Conservation (phyloP, 305 asterid species). For the Plantago rigida region DNA sequence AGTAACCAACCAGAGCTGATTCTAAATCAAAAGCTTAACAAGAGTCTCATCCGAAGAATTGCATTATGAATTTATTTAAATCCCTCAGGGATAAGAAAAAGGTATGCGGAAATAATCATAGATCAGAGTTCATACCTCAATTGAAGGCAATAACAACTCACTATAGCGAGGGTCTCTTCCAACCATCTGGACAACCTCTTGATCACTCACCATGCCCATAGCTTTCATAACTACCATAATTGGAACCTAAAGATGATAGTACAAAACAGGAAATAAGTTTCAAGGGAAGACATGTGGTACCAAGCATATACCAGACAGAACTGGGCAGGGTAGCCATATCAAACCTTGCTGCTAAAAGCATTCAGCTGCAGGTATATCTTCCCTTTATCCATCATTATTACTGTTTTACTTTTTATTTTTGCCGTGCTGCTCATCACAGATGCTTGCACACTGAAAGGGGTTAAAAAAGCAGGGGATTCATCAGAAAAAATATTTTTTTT, state of each 20-base stretch:
- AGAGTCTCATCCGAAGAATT: constrained; percentile 6
- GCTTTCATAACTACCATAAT: constrained; percentile 87
- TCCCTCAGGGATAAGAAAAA: constrained; percentile 12
- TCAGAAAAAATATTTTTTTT: too few relatives aligned
- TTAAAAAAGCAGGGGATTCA: constrained; percentile 16
- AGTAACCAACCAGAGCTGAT: constrained; percentile 12
- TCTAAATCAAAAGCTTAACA: constrained; percentile 12
- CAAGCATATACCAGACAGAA: constrained; percentile 5
- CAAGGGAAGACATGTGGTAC: constrained; percentile 2
- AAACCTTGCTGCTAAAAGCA: constrained; percentile 62
- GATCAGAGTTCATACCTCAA: constrained; percentile 48
- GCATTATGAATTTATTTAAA: not conserved
- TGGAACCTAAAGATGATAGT: constrained; percentile 54
- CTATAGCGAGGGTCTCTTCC: constrained; percentile 93
- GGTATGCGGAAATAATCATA: constrained; percentile 11
- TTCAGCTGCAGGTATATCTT: constrained; percentile 65
- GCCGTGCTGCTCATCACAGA: constrained; percentile 83
- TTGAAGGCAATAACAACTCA: constrained; percentile 79
- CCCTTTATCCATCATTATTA: constrained; percentile 81
- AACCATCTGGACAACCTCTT: constrained; percentile 94
- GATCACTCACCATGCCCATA: constrained; percentile 97
- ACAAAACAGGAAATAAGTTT: constrained; percentile 13
- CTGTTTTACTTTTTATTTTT: constrained; percentile 60
- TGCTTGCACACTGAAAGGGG: constrained; percentile 79
- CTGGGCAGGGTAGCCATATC: constrained; percentile 16